These are phyloP conservation scores for Gossypium schwendimanii DNA, from an alignment of 441 rosid species.

Conservation along the genomic window DNA sequence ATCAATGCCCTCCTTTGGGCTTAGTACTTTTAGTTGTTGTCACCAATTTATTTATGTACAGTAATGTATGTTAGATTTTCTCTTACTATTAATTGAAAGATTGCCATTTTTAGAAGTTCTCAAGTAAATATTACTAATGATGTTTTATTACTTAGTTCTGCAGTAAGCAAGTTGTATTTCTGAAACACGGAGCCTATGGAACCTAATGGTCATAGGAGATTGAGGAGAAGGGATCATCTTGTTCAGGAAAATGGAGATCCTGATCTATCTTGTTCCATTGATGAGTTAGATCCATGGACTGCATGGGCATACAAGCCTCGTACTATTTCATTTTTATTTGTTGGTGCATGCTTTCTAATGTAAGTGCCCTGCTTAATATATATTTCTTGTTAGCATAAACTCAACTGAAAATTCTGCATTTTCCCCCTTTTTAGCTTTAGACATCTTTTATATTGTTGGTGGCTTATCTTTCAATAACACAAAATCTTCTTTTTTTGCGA, in stretches of 20 bases:
- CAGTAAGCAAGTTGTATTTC: constrained; percentile 4
- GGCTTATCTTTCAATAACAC: not conserved
- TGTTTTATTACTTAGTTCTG: not conserved
- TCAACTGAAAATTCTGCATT: not conserved
- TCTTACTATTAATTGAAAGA: not conserved
- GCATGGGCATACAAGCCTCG: constrained; percentile 99
- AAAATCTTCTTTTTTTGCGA: not conserved
- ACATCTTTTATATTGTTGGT: not conserved
- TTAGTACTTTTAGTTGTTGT: not conserved
- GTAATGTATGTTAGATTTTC: not conserved
- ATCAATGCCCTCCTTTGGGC: not conserved
- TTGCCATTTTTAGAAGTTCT: not conserved
- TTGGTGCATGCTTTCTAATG: constrained; percentile 95
- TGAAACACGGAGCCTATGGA: constrained; percentile 43
- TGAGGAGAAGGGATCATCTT: constrained; percentile 38
- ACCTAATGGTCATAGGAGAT: constrained; percentile 48
- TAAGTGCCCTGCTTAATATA: constrained; percentile 32
- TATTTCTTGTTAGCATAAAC: not conserved
- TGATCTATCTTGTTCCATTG: constrained; percentile 24
- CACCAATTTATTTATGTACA: not conserved
- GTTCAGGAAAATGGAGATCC: constrained; percentile 50
- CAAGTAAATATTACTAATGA: not conserved
- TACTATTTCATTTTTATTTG: constrained; percentile 71
- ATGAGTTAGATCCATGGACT: constrained; percentile 95
- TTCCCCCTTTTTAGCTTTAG: not conserved